A percentile compares a stretch with the other conserved stretches of the same genome.
Evolutionary conservation across 164 flowering plant genomes (phyloP).

Genomic region (Vitis vinifera): DNA sequence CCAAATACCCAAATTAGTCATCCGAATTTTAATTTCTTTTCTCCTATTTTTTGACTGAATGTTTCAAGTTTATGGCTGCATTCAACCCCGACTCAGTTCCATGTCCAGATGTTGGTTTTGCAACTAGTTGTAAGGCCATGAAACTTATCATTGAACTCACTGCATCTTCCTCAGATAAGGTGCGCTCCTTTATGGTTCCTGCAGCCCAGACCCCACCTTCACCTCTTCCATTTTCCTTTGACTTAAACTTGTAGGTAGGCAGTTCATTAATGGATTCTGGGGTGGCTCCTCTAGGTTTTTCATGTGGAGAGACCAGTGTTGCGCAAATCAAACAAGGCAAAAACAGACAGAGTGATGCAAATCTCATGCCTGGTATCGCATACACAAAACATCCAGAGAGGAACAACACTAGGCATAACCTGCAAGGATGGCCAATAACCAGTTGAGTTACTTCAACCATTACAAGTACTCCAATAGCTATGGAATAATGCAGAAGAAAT

Average conservation of each 20-base stretch:
- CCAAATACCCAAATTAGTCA: too few species aligned
- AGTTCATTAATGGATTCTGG: constrained; percentile 1
- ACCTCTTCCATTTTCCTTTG: not conserved
- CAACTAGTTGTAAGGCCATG: not conserved
- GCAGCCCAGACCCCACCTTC: constrained; percentile 11
- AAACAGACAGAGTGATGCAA: too few species aligned
- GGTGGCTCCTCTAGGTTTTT: constrained; percentile 5
- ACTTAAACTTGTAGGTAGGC: constrained; percentile 6
- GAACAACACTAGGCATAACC: too few species aligned
- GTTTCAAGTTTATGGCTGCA: not conserved
- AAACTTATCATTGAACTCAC: not conserved
- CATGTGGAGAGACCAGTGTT: not conserved
- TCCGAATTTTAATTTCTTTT: too few species aligned
- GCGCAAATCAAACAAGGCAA: too few species aligned
- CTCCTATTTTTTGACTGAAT: not conserved
- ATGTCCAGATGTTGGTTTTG: too few species aligned
- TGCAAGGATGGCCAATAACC: too few species aligned
- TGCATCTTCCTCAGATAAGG: constrained; percentile 8
- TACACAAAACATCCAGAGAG: too few species aligned
- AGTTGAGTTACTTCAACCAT: too few species aligned
- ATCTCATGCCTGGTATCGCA: too few species aligned
- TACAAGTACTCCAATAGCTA: too few species aligned
- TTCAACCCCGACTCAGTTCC: not conserved
- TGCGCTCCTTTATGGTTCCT: constrained; percentile 7
- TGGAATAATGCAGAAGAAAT: too few species aligned